Evolutionary conservation across 164 flowering plant species (phyloP).

Genomic region (Sedum album): DNA sequence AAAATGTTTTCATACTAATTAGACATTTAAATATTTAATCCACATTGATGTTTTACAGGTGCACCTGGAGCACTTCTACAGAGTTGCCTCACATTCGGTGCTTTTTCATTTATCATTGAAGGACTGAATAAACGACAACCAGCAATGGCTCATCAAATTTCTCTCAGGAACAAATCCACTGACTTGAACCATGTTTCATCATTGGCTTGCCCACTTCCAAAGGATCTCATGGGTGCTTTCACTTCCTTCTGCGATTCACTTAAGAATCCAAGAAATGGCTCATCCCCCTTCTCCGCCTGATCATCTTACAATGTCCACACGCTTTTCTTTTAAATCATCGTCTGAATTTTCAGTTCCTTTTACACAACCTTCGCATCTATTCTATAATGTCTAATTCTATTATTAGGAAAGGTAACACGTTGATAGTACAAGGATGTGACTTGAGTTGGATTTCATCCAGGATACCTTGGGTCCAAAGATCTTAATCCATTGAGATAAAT

Average conservation of each 20-base stretch:
- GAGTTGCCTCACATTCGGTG: conserved; percentile 83
- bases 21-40: background rate
- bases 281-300: background rate
- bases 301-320: background rate
- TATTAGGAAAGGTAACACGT: too few relatives aligned
- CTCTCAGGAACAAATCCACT: conserved; percentile 12
- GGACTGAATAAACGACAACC: conserved; percentile 18
- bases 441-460: too few relatives aligned
- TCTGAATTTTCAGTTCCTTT: too few relatives aligned
- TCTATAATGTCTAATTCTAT: too few relatives aligned
- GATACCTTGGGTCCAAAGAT: background rate
- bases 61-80: conserved; percentile 76
- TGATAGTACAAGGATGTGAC: too few relatives aligned
- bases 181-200: conserved; percentile 10
- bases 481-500: background rate
- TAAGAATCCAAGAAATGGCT: conserved; percentile 15
- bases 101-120: conserved; percentile 66
- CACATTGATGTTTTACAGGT: conserved; percentile 34
- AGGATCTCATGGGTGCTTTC: conserved; percentile 55
- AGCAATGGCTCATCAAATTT: conserved; percentile 51
- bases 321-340: background rate
- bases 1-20: background rate
- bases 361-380: too few relatives aligned
- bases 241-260: conserved; percentile 45
- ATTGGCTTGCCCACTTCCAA: conserved; percentile 58